phyloP scores from a whole-genome alignment of 2,329 filamentous ascomycete species.

The Phialemonium atrogriseum region DNA sequence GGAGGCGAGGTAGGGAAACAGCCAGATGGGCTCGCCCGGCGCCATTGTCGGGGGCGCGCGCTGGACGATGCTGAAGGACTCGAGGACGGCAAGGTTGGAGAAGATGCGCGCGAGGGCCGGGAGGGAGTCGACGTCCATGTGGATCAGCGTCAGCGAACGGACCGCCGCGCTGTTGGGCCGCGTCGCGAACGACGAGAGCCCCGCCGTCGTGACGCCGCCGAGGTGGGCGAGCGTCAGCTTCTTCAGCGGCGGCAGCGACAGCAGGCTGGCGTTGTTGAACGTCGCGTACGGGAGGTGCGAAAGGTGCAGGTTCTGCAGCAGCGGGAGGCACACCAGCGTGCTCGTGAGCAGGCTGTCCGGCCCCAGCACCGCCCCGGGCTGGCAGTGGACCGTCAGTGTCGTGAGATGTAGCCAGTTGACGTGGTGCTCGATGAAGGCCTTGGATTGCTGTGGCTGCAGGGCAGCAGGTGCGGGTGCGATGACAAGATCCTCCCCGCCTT shows the following conservation, averaged over 20 bases:
- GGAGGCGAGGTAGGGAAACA: constrained; percentile 57
- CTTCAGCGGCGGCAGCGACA: constrained; percentile 45
- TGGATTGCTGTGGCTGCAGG: constrained; percentile 28
- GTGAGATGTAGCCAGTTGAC: constrained; percentile 46
- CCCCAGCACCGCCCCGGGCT: constrained; percentile 44
- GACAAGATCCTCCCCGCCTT: too few species aligned
- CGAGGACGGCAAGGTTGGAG: constrained; percentile 41
- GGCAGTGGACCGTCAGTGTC: constrained; percentile 50
- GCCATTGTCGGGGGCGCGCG: constrained; percentile 45
- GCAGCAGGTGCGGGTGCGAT: constrained; percentile 28
- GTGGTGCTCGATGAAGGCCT: constrained; percentile 32
- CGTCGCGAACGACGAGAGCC: constrained; percentile 49
- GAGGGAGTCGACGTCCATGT: constrained; percentile 47
- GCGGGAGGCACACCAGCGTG: constrained; percentile 41
- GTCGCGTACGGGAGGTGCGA: constrained; percentile 46
- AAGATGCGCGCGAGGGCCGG: constrained; percentile 51
- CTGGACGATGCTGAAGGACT: constrained; percentile 47
- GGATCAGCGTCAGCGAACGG: constrained; percentile 43
- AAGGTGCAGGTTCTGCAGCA: constrained; percentile 50
- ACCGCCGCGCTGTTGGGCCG: constrained; percentile 36
- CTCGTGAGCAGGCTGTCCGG: constrained; percentile 43
- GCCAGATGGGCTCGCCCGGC: constrained; percentile 46
- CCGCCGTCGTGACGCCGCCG: constrained; percentile 45
- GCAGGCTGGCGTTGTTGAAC: constrained; percentile 48
- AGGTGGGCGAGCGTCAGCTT: constrained; percentile 48